Evolutionary conservation across 2,329 filamentous ascomycete genomes (phyloP), one percentile per base, ranked within the genome.

Genomic region (Ophiostoma angusticollis): DNA sequence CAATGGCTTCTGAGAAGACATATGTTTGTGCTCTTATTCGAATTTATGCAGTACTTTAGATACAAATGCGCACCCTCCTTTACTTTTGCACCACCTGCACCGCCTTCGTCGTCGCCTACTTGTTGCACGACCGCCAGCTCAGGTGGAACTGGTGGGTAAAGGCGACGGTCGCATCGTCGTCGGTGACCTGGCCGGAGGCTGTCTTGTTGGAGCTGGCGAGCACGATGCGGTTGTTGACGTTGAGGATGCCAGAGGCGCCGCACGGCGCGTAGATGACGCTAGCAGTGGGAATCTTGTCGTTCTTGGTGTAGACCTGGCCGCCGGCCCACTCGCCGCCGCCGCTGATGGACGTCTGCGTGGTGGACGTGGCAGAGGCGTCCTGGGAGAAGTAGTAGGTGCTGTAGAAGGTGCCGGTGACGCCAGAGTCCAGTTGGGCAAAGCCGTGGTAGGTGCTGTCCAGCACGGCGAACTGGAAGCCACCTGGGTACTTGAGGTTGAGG

Each of bases 391-490:
- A 66, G 54, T 65, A 66, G 31, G 62, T 65, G 49, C 59, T 63
- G 49, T 58, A 61, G 52, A 65, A 65, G 36, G 55, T 60, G 21
- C 62, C 62, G 6, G 59, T 63, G 36, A 65, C 57, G 28, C 61
- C 61, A 37, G 48, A 38, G 36, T 66, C 63, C n/a, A 66, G 58
- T 52, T 63, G 61, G 2, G 63, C 63, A 43, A 62, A 66, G 42
- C 63, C 63, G 56, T 65, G 63, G 55, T 66, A 66, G n/a, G 62
- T 65, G 45, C 59, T 61, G 48, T 65, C 61, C 29, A 66, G 58
- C 16, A 65, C 54, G 32, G 62, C 52, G 52, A 61, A 66, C 51
- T 65, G 62, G 55, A 64, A 66, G 43, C 63, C 63, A 28, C 61
- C 59, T 11, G 63, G 62, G 50, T 66, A 65, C 50, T 61, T 58